Conservation (phyloP, 2,329 filamentous ascomycete species). For the Neonectria coccinea region DNA sequence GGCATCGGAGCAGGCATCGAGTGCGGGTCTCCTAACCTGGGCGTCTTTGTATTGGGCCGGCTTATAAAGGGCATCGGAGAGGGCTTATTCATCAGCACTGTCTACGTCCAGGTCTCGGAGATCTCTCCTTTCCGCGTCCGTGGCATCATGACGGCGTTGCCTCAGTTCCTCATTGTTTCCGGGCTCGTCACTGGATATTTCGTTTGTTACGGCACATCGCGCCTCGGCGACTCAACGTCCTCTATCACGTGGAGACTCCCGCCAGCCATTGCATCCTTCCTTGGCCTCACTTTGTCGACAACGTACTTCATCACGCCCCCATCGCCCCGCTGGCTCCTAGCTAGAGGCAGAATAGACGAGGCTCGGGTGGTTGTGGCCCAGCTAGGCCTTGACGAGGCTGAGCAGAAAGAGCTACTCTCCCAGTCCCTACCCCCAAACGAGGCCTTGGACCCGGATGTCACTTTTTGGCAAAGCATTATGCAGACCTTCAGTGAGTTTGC, state of each 20-base stretch:
- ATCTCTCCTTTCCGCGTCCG: constrained; percentile 65
- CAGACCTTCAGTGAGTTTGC: constrained; percentile 49
- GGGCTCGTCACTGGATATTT: constrained; percentile 70
- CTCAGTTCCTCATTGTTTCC: constrained; percentile 64
- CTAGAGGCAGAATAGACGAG: constrained; percentile 55
- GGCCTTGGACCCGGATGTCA: constrained; percentile 44
- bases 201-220: constrained; percentile 67
- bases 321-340: constrained; percentile 69
- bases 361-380: constrained; percentile 55
- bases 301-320: constrained; percentile 57
- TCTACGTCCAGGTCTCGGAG: constrained; percentile 68
- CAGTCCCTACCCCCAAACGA: constrained; percentile 32
- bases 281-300: constrained; percentile 45
- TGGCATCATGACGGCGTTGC: constrained; percentile 63
- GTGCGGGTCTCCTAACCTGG: constrained; percentile 51
- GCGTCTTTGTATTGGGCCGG: constrained; percentile 67
- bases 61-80: constrained; percentile 68
- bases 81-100: constrained; percentile 66
- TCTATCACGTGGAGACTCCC: constrained; percentile 69
- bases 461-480: constrained; percentile 44
- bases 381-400: constrained; percentile 58
- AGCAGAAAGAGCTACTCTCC: constrained; percentile 54
- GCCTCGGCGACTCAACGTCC: constrained; percentile 49
- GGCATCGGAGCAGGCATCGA: constrained; percentile 62
- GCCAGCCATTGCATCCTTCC: constrained; percentile 54